A percentile compares a stretch with the other conserved stretches of the same genome.
Evolutionary conservation across 257 asterid species (phyloP).

Genomic region (Penstemon barbatus): DNA sequence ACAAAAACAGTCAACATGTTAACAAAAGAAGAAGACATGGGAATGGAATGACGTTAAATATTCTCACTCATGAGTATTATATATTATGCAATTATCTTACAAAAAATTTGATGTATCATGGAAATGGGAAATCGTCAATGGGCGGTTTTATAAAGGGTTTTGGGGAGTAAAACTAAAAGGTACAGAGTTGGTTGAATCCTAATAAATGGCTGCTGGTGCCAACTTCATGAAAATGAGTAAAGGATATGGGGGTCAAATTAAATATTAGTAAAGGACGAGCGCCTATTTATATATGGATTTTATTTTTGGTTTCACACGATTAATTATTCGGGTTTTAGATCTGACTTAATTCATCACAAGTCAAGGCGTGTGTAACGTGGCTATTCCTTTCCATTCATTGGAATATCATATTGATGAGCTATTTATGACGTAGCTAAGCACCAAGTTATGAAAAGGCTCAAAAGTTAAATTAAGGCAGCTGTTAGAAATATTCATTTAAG

Average conservation of each 20-base stretch:
- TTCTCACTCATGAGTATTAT: not conserved
- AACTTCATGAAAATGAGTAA: constrained; percentile 24
- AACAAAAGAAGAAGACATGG: constrained; percentile 27
- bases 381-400: too few relatives aligned
- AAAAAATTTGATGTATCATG: not conserved
- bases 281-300: too few relatives aligned
- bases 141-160: constrained; percentile 26
- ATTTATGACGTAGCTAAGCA: too few relatives aligned
- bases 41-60: not conserved
- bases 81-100: not conserved
- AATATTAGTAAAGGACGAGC: too few relatives aligned
- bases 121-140: constrained; percentile 6
- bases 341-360: too few relatives aligned
- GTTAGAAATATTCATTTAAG: too few relatives aligned
- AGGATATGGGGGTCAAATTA: constrained; percentile 14
- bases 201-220: constrained; percentile 45
- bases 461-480: too few relatives aligned
- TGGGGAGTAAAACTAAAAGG: constrained; percentile 4
- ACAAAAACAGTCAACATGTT: constrained; percentile 13
- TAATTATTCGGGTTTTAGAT: too few relatives aligned
- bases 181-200: constrained; percentile 37
- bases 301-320: too few relatives aligned
- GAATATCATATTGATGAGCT: too few relatives aligned
- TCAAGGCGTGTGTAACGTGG: too few relatives aligned
- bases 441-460: too few relatives aligned